Conservation (phyloP, 148 eudicot genomes). For the Camellia japonica region DNA sequence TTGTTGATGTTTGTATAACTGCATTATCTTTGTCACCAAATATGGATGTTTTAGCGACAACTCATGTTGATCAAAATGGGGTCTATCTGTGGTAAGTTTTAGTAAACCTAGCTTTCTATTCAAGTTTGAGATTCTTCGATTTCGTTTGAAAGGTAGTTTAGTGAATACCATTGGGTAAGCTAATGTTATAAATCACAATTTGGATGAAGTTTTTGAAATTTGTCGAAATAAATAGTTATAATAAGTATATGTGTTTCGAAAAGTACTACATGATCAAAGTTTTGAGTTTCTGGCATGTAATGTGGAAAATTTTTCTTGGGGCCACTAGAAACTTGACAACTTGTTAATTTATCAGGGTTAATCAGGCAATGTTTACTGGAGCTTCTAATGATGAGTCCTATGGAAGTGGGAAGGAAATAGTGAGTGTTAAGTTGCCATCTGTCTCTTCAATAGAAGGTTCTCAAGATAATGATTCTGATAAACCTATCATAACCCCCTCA, state of each 20-base stretch:
- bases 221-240: not conserved
- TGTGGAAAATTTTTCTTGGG: not conserved
- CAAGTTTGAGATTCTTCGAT: not conserved
- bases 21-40: slow-evolving; percentile 94
- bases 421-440: slow-evolving; percentile 72
- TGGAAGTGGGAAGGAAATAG: slow-evolving; percentile 82
- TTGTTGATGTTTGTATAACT: slow-evolving; percentile 77
- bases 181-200: not conserved
- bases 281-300: not conserved
- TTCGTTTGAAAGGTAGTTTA: not conserved
- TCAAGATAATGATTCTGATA: slow-evolving; percentile 35
- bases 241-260: not conserved
- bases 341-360: slow-evolving; percentile 52
- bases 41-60: slow-evolving; percentile 96
- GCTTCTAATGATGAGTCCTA: slow-evolving; percentile 50
- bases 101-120: slow-evolving; percentile 9
- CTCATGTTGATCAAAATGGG: slow-evolving; percentile 96
- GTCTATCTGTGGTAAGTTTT: slow-evolving; percentile 82
- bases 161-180: not conserved
- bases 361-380: slow-evolving; percentile 89
- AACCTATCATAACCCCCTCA: slow-evolving; percentile 21
- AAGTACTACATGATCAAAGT: not conserved
- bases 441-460: slow-evolving; percentile 50
- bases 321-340: not conserved
- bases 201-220: slow-evolving; percentile 1